Evolutionary conservation across 2,329 filamentous ascomycete species (phyloP).

Genomic region (Fusarium oligoseptatum): DNA sequence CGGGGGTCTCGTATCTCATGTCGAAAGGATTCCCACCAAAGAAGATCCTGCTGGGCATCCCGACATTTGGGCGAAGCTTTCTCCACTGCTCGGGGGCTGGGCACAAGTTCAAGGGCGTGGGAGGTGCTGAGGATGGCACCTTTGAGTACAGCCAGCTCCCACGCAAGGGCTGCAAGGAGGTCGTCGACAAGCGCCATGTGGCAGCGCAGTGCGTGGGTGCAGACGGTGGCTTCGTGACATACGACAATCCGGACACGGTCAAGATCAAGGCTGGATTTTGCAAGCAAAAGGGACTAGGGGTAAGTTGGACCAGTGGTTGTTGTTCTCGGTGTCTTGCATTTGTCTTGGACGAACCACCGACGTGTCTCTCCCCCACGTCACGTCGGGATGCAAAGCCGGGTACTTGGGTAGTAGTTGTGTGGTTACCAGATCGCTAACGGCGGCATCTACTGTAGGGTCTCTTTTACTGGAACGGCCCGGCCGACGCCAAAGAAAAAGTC

Average conservation of each 20-base stretch:
- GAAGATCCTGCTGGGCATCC: conserved; percentile 82
- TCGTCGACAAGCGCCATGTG: conserved; percentile 74
- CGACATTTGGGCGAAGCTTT: conserved; percentile 82
- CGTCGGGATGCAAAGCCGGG: conserved; percentile 16
- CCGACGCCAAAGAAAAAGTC: conserved; percentile 71
- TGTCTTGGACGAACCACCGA: conserved; percentile 27
- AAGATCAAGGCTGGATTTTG: conserved; percentile 81
- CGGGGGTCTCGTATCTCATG: conserved; percentile 75
- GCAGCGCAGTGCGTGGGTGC: conserved; percentile 80
- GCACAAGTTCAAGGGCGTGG: conserved; percentile 67
- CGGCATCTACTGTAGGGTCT: conserved; percentile 66
- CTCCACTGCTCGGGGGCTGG: conserved; percentile 74
- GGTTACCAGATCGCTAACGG: conserved; percentile 35
- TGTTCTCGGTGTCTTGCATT: conserved; percentile 26
- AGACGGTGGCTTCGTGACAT: conserved; percentile 83
- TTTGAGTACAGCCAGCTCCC: conserved; percentile 83
- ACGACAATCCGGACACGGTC: conserved; percentile 84
- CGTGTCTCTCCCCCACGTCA: conserved; percentile 22
- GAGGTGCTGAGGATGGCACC: conserved; percentile 72
- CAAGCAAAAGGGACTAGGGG: conserved; percentile 76
- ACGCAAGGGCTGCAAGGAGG: conserved; percentile 70
- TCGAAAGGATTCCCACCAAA: conserved; percentile 74
- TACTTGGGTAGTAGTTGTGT: neutral
- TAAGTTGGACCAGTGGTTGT: conserved; percentile 52
- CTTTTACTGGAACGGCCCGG: conserved; percentile 86